Conservation (phyloP, 164 flowering plant genomes). For the Houttuynia cordata region DNA sequence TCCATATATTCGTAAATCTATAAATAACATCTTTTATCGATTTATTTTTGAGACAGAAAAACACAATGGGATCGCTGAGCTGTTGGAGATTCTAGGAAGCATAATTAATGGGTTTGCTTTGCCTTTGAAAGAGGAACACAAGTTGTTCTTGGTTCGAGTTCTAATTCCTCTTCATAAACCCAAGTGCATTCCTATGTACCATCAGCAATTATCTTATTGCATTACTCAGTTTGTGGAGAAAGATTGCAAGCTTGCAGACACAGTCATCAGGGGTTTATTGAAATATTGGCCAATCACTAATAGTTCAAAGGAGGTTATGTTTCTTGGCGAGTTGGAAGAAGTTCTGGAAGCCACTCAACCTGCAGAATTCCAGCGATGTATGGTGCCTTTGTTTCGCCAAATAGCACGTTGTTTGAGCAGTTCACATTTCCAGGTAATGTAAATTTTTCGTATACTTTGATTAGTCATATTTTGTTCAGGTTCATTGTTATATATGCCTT, state of each 20-base stretch:
- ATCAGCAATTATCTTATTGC: slow-evolving; percentile 74
- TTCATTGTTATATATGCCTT: too few relatives aligned
- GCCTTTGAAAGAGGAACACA: slow-evolving; percentile 86
- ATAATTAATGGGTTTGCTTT: slow-evolving; percentile 80
- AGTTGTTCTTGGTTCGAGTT: slow-evolving; percentile 52
- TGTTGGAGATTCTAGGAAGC: slow-evolving; percentile 73
- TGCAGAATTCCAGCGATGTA: slow-evolving; percentile 62
- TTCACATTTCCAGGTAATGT: slow-evolving; percentile 61
- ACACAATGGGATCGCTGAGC: slow-evolving; percentile 77
- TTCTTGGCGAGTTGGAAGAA: slow-evolving; percentile 69
- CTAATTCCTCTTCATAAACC: slow-evolving; percentile 89
- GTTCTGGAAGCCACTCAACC: slow-evolving; percentile 60
- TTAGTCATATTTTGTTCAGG: too few relatives aligned
- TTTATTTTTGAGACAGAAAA: slow-evolving; percentile 77
- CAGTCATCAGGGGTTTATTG: slow-evolving; percentile 58
- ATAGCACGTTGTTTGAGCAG: slow-evolving; percentile 62
- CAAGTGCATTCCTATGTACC: slow-evolving; percentile 63
- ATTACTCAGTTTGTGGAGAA: slow-evolving; percentile 81
- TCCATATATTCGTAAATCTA: slow-evolving; percentile 69
- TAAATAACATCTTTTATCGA: slow-evolving; percentile 62
- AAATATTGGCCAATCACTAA: slow-evolving; percentile 78
- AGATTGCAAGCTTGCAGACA: slow-evolving; percentile 82
- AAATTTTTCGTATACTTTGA: background rate
- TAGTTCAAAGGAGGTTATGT: slow-evolving; percentile 81
- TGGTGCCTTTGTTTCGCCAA: slow-evolving; percentile 64